Conservation (phyloP, 1,284 basidiomycete species). For the Fereydounia khargensis region DNA sequence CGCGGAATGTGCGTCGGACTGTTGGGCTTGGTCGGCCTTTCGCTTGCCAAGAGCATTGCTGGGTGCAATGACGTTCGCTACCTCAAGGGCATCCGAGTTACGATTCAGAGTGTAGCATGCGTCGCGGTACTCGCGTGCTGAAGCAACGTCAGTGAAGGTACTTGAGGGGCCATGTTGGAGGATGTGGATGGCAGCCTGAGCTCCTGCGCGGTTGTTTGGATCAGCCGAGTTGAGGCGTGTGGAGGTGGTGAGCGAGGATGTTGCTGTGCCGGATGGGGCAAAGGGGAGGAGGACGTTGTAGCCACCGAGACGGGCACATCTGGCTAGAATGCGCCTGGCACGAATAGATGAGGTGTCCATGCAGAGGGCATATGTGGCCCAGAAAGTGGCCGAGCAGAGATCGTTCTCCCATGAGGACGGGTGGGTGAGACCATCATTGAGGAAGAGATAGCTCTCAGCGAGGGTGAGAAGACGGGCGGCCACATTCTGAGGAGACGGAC, state of each 20-base stretch:
- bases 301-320: slow-evolving; percentile 43
- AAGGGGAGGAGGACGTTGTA: slow-evolving; percentile 44
- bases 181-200: slow-evolving; percentile 44
- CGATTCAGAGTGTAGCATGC: slow-evolving; percentile 39
- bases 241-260: slow-evolving; percentile 12
- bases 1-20: background rate
- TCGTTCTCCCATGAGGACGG: slow-evolving; percentile 22
- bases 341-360: slow-evolving; percentile 25
- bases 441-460: slow-evolving; percentile 18
- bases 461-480: slow-evolving; percentile 17
- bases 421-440: slow-evolving; percentile 6
- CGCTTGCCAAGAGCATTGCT: slow-evolving; percentile 21
- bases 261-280: slow-evolving; percentile 34
- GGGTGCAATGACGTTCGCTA: slow-evolving; percentile 1
- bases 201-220: slow-evolving; percentile 27
- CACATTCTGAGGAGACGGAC: slow-evolving; percentile 9
- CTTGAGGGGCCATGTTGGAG: slow-evolving; percentile 39
- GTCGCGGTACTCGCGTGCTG: slow-evolving; percentile 43
- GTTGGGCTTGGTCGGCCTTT: slow-evolving; percentile 6
- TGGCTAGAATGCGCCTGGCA: slow-evolving; percentile 34
- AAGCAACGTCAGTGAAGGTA: slow-evolving; percentile 37
- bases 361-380: slow-evolving; percentile 37
- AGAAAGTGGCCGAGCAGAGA: slow-evolving; percentile 45
- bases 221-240: slow-evolving; percentile 21
- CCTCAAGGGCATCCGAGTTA: slow-evolving; percentile 40